phyloP scores from a whole-genome alignment of 2,329 filamentous ascomycete species.

The Ophiosphaerella narmari region DNA sequence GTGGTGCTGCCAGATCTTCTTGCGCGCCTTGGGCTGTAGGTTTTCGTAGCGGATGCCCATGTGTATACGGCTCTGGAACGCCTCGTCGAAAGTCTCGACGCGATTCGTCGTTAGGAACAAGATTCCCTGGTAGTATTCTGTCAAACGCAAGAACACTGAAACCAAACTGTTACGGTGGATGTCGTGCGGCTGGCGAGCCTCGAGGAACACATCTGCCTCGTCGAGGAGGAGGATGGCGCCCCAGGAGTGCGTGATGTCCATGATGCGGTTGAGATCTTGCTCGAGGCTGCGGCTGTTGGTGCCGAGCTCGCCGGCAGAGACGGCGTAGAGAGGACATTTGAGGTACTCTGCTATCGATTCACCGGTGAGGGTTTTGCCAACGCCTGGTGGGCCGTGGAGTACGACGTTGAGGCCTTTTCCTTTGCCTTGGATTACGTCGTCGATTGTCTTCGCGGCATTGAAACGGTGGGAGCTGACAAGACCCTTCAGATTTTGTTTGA shows the following conservation, averaged over 20 bases:
- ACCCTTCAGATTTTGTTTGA: slow-evolving; percentile 72
- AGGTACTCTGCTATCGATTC: slow-evolving; percentile 85
- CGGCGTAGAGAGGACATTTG: slow-evolving; percentile 81
- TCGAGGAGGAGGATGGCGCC: slow-evolving; percentile 83
- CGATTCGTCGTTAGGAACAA: slow-evolving; percentile 88
- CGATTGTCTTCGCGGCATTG: slow-evolving; percentile 78
- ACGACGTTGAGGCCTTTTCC: slow-evolving; percentile 83
- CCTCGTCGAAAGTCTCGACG: slow-evolving; percentile 86
- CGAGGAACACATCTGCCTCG: slow-evolving; percentile 67
- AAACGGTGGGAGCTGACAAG: slow-evolving; percentile 85
- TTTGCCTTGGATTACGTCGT: slow-evolving; percentile 74
- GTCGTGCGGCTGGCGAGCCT: slow-evolving; percentile 81
- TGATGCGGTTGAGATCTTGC: slow-evolving; percentile 76
- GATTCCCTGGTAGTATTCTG: slow-evolving; percentile 93
- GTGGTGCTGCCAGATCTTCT: slow-evolving; percentile 83
- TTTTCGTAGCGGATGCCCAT: slow-evolving; percentile 81
- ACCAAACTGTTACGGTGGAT: slow-evolving; percentile 85
- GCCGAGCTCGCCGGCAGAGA: slow-evolving; percentile 79
- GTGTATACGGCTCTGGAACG: slow-evolving; percentile 87
- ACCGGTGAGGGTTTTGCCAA: slow-evolving; percentile 86
- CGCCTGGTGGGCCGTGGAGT: slow-evolving; percentile 77
- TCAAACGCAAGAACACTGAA: slow-evolving; percentile 80
- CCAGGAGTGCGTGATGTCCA: slow-evolving; percentile 86
- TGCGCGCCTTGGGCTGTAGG: slow-evolving; percentile 72
- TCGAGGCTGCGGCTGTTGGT: slow-evolving; percentile 74